Evolutionary conservation across 106 monocot species (phyloP), one percentile per base, ranked within the genome.

Genomic region (Dioscorea zingiberensis): DNA sequence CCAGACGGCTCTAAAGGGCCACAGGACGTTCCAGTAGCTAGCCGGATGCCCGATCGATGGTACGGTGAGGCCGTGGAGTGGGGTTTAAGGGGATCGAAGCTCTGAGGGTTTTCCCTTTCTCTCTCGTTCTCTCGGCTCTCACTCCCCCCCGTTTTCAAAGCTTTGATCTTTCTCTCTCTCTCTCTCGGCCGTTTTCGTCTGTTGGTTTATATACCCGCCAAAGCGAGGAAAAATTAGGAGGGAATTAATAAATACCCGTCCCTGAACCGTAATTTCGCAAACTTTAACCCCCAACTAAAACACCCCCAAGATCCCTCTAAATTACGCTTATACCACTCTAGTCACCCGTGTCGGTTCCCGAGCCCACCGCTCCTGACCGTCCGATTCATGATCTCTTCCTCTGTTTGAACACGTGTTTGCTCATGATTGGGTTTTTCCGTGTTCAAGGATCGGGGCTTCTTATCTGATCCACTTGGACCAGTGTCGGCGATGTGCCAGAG

Each of bases 141-240:
- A 27, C 48, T 65, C 17, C 13, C 27, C 25, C 62, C 25, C 46
- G 14, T 53, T 70, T 64, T 65, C 51, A 59, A 58, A 60, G 57
- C 58, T 53, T 58, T 57, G 63, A 53, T 68, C 18, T 49, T 63
- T 69, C 47, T 25, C 16, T 27, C 60, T 30, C 19, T 19, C 18
- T 51, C 59, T 15, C 64, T 2, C 38, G 16, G 38, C 45, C 53
- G 66, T 64, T 62, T 51, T 66, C 66, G 54, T 70, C 73, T 19
- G 67, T 73, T 68, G 47, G 69, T 24, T 79, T 74, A 62, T 80
- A 74, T 74, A 80, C 70, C 70, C 64, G 74, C 80, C 80, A 74
- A 72, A 51, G 59, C 44, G 22, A 47, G 28, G 57, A 19, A 55
- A 54, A 73, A 21, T n/a, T 17, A 44, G 17, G 19, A 47, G 25